Evolutionary conservation across 441 rosid genomes (phyloP), one percentile per base, ranked within the genome.

Genomic region (Metrosideros polymorpha): DNA sequence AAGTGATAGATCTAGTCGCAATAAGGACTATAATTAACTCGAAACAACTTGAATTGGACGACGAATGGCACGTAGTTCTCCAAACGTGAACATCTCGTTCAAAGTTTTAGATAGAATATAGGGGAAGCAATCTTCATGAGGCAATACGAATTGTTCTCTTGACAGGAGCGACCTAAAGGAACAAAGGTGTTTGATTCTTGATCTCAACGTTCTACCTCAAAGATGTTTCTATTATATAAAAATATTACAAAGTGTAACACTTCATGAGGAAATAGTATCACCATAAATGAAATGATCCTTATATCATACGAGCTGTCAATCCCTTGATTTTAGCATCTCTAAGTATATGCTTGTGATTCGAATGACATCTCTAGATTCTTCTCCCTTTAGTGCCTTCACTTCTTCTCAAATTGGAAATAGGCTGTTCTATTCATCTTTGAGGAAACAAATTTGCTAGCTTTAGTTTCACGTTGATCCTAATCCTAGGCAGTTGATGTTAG

Each of bases 311-410:
- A 17, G 12, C 3, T 0, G 12, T 18, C 42, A 63, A 4, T 63
- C 1, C 42, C 3, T 17, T 66, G 12, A 0, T 66, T 5, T 35
- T 22, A 35, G 2, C 0, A 35, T 35, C 14, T 35, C 13, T 0
- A 35, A 0, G n/a, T 19, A 66, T 35, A 2, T 19, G 4, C 2
- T 35, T 19, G n/a, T 35, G 0, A 66, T 66, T 35, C 0, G 2
- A 35, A 19, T 35, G 15, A 35, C 27, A 35, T 35, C 13, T 35
- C 7, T 35, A 22, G 14, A 0, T 66, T 35, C 7, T 66, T 35
- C 27, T 35, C 43, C n/a, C 45, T 19, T 66, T 0, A 12, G 1
- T 27, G 30, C 2, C 61, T 56, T 56, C 5, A 25, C 61, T 32
- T 35, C 7, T 9, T 3, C 45, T 66, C 14, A 5, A 32, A 66